These are phyloP conservation scores for Ambrosiella cleistominuta DNA, from an alignment of 2,329 filamentous ascomycete genomes.

Conservation along the genomic window DNA sequence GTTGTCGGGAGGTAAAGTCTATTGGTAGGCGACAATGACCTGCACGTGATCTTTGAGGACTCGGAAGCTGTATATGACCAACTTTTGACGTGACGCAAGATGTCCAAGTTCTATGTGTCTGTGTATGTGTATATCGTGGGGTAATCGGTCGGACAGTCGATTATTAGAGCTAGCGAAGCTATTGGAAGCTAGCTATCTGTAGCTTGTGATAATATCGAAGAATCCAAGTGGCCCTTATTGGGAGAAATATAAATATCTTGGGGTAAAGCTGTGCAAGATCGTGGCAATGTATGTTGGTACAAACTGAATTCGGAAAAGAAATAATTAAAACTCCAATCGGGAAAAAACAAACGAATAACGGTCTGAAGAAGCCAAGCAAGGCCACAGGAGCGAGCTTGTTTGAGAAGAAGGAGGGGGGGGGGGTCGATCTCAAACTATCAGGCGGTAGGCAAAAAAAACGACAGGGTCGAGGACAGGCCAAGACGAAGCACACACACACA, in stretches of 20 bases:
- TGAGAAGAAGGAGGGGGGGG: neutral
- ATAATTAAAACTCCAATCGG: neutral
- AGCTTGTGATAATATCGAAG: neutral
- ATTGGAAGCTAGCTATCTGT: neutral
- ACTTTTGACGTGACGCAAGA: neutral
- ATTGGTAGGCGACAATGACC: constrained; percentile 16
- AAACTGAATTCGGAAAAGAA: neutral
- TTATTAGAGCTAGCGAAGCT: neutral
- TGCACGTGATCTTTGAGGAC: constrained; percentile 13
- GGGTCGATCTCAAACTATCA: neutral
- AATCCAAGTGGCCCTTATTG: no score
- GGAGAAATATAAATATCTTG: no score
- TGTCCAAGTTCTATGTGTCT: neutral
- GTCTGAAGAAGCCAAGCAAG: neutral
- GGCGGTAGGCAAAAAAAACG: neutral
- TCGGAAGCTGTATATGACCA: neutral
- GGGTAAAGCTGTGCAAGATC: no score
- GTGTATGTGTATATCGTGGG: neutral
- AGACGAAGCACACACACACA: neutral
- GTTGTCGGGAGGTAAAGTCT: neutral
- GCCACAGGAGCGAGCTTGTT: constrained; percentile 1
- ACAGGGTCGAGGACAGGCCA: neutral
- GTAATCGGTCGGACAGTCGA: neutral
- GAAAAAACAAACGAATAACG: constrained; percentile 17
- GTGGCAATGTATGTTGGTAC: neutral